Conservation (phyloP, 805 yeast genomes). For the Schwanniomyces yamadae region DNA sequence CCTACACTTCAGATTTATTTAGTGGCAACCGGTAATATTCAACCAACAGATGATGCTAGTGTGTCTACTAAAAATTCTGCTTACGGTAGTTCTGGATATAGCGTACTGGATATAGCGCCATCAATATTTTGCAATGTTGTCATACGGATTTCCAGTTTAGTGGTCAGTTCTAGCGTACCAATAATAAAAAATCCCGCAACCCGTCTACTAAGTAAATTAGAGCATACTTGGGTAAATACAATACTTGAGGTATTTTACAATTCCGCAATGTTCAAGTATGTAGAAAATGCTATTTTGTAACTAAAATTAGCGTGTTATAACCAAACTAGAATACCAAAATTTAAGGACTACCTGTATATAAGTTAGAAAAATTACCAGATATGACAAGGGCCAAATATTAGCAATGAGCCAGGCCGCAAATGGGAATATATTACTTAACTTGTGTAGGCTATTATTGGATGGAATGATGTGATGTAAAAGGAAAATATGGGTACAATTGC, state of each 20-base stretch:
- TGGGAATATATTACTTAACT: too few species aligned
- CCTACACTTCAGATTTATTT: not conserved
- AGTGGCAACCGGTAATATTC: not conserved
- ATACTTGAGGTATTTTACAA: slow-evolving; percentile 3
- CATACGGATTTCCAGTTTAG: slow-evolving; percentile 2
- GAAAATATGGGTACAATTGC: too few species aligned
- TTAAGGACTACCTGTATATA: too few species aligned
- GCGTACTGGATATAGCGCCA: not conserved
- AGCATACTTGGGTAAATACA: not conserved
- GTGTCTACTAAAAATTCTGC: not conserved
- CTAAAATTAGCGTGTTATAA: too few species aligned
- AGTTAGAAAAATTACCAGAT: too few species aligned
- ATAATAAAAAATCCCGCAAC: slow-evolving; percentile 3
- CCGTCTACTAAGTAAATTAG: not conserved
- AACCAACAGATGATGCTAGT: slow-evolving; percentile 1
- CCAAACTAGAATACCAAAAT: too few species aligned
- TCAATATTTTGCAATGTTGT: not conserved
- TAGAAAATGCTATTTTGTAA: too few species aligned
- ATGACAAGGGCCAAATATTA: too few species aligned
- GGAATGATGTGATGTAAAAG: too few species aligned
- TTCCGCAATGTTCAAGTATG: too few species aligned
- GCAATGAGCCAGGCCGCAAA: too few species aligned
- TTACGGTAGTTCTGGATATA: not conserved
- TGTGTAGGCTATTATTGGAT: too few species aligned
- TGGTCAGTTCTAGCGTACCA: not conserved